Conservation (phyloP, 2,329 filamentous ascomycete species). For the Aspergillus felis region DNA sequence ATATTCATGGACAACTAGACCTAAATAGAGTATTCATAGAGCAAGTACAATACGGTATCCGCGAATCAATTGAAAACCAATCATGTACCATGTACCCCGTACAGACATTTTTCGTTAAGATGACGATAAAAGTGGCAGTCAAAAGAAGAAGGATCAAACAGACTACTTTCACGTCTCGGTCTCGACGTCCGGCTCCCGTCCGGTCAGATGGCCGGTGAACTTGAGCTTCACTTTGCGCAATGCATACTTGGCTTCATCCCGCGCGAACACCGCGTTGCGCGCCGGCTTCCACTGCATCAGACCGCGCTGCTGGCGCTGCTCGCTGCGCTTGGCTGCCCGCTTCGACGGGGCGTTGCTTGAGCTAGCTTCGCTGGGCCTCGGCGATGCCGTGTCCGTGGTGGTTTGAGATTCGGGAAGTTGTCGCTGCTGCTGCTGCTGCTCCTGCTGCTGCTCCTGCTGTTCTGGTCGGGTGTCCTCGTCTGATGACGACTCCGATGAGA, state of each 20-base stretch:
- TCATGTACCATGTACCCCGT: neutral
- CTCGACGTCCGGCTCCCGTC: conserved; percentile 83
- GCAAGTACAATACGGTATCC: too few relatives aligned
- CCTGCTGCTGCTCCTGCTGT: neutral
- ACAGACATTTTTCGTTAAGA: neutral
- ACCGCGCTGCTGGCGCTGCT: conserved; percentile 82
- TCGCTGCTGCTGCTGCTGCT: neutral
- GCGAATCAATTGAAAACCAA: too few relatives aligned
- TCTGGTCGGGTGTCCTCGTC: neutral
- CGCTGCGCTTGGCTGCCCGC: conserved; percentile 40
- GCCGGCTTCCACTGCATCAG: conserved; percentile 95
- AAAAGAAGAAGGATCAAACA: neutral
- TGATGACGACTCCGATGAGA: neutral
- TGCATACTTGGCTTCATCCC: conserved; percentile 79
- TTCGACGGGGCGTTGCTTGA: conserved; percentile 21
- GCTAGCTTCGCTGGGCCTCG: neutral
- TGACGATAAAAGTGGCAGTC: neutral
- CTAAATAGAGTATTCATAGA: too few relatives aligned
- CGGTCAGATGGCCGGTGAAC: conserved; percentile 63
- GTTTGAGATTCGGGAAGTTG: neutral
- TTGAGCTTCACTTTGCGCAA: conserved; percentile 71
- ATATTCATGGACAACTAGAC: neutral
- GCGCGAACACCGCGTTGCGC: conserved; percentile 79
- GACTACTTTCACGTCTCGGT: conserved; percentile 52
- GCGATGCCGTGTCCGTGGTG: neutral